Conservation (phyloP, 129 eudicot genomes). For the Flaveria brownii region DNA sequence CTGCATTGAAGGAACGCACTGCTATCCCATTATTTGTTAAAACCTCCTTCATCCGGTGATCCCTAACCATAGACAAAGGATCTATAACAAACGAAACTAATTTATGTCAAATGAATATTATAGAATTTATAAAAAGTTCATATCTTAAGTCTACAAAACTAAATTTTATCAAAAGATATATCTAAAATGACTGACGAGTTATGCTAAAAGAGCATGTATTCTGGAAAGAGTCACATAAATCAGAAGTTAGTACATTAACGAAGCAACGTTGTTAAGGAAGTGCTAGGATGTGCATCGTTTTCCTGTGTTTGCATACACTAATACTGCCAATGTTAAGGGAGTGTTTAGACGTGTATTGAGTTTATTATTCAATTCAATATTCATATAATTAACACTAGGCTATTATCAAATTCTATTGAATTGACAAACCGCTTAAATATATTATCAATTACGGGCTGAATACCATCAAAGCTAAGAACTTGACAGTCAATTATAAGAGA, state of each 20-base stretch:
- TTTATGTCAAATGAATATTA: slow-evolving; percentile 7
- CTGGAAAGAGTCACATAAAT: neutral
- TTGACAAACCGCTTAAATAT: too few relatives aligned
- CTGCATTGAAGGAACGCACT: slow-evolving; percentile 81
- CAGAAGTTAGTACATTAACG: neutral
- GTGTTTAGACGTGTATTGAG: neutral
- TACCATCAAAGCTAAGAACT: too few relatives aligned
- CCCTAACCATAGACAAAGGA: slow-evolving; percentile 84
- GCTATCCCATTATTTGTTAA: slow-evolving; percentile 59
- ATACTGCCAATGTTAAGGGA: neutral
- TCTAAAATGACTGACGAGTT: neutral
- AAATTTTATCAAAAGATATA: neutral
- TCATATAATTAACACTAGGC: neutral
- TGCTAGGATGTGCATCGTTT: neutral
- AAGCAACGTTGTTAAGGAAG: neutral
- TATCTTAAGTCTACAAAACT: neutral
- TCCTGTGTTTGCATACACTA: neutral
- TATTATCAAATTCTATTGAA: neutral
- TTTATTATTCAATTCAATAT: neutral
- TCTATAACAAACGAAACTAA: slow-evolving; percentile 44
- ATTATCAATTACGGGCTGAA: too few relatives aligned
- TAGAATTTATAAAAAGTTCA: neutral
- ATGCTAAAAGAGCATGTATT: neutral
- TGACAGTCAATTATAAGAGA: neutral
- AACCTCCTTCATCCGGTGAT: slow-evolving; percentile 72